Percentiles rank a stretch among this genome's conserved stretches.
Conservation (phyloP, 1,139 yeast species). For the Entelexis sorbosivorans region DNA sequence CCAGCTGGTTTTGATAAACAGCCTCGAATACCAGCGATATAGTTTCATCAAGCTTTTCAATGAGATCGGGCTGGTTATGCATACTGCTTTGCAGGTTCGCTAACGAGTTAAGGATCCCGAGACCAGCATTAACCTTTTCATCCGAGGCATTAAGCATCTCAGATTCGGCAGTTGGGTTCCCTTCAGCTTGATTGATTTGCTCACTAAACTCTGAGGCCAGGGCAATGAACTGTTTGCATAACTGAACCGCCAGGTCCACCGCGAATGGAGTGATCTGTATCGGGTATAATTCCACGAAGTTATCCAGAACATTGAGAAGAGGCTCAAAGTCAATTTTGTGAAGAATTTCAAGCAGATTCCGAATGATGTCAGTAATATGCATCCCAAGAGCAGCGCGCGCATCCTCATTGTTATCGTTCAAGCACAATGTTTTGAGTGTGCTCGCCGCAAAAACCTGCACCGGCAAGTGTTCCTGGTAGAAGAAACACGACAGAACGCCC, state of each 20-base stretch:
- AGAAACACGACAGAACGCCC: slow-evolving; percentile 55
- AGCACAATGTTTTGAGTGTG: slow-evolving; percentile 68
- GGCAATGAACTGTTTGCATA: slow-evolving; percentile 71
- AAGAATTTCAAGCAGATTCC: slow-evolving; percentile 59
- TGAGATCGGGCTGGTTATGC: slow-evolving; percentile 65
- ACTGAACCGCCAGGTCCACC: slow-evolving; percentile 65
- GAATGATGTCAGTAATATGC: slow-evolving; percentile 73
- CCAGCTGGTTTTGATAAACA: slow-evolving; percentile 53
- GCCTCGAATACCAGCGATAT: slow-evolving; percentile 62
- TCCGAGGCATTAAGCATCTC: slow-evolving; percentile 36
- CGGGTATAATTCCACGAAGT: slow-evolving; percentile 79
- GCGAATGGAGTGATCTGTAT: slow-evolving; percentile 92
- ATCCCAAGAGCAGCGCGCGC: slow-evolving; percentile 58
- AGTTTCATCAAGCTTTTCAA: slow-evolving; percentile 58
- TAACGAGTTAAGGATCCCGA: slow-evolving; percentile 78
- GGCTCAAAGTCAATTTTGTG: slow-evolving; percentile 82
- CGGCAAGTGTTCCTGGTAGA: slow-evolving; percentile 47
- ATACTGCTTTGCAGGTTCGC: slow-evolving; percentile 77
- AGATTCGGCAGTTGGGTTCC: slow-evolving; percentile 34
- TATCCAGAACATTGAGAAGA: slow-evolving; percentile 86
- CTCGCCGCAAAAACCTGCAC: slow-evolving; percentile 76
- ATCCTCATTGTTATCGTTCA: slow-evolving; percentile 38
- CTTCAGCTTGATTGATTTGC: slow-evolving; percentile 23
- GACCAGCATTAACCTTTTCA: slow-evolving; percentile 79
- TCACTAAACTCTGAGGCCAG: slow-evolving; percentile 59